phyloP scores from a whole-genome alignment of 176 grass and related monocot species.

The Thinopyrum elongatum region DNA sequence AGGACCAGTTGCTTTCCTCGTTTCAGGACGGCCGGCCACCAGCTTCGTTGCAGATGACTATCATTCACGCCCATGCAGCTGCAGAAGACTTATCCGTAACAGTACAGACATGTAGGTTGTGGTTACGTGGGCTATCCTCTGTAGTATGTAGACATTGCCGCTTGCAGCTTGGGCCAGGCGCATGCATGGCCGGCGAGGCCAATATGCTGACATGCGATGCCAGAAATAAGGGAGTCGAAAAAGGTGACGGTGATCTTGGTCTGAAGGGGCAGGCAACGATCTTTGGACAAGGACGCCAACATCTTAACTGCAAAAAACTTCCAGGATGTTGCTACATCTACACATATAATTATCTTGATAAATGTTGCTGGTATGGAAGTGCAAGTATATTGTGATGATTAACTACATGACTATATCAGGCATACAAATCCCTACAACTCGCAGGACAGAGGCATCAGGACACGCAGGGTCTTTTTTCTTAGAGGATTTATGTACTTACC shows the following conservation, averaged over 20 bases:
- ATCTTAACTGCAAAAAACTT: not conserved
- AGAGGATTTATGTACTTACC: no score
- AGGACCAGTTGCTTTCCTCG: not conserved
- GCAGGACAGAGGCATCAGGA: no score
- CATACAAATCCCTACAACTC: no score
- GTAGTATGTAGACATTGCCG: constrained; percentile 8
- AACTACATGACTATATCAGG: no score
- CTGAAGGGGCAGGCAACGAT: not conserved
- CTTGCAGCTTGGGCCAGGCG: not conserved
- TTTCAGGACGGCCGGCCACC: not conserved
- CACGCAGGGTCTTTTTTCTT: no score
- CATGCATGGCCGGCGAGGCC: not conserved
- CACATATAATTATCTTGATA: no score
- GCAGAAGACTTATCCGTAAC: constrained; percentile 10
- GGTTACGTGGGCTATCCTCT: not conserved
- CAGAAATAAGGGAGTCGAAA: not conserved
- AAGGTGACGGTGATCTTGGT: not conserved
- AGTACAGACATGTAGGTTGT: not conserved
- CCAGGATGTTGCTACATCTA: no score
- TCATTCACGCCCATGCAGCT: not conserved
- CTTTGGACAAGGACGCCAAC: not conserved
- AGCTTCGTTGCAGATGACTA: not conserved
- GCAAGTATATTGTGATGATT: no score
- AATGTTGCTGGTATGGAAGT: no score
- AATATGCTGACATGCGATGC: not conserved